These are phyloP conservation scores for Trypanosoma scelopori DNA, from an alignment of 208 protist genomes.

Conservation along the genomic window DNA sequence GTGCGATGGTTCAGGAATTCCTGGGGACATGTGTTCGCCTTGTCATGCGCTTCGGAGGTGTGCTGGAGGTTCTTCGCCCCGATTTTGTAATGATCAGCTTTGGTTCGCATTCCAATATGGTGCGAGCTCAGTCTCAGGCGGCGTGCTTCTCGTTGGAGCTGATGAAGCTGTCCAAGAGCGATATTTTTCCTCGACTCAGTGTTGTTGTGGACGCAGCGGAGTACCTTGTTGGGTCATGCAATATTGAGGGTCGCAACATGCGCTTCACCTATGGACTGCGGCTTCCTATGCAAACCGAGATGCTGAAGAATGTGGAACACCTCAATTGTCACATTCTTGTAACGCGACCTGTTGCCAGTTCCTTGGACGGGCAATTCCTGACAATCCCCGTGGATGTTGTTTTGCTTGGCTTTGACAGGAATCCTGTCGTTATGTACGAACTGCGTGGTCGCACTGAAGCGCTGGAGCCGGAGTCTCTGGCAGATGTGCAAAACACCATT, in stretches of 20 bases:
- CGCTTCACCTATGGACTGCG: constrained; percentile 40
- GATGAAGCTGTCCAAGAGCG: constrained; percentile 17
- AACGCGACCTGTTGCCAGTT: constrained; percentile 44
- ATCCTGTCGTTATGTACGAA: constrained; percentile 43
- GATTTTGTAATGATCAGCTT: constrained; percentile 51
- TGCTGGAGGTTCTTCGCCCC: constrained; percentile 55
- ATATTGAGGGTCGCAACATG: constrained; percentile 36
- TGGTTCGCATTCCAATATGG: constrained; percentile 46
- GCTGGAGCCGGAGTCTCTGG: constrained; percentile 14
- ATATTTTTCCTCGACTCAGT: constrained; percentile 31
- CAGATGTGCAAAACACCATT: constrained; percentile 28
- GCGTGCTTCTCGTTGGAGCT: constrained; percentile 53
- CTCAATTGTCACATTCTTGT: constrained; percentile 48
- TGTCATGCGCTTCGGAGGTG: constrained; percentile 49
- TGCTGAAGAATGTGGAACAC: constrained; percentile 42
- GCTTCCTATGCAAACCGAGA: constrained; percentile 28
- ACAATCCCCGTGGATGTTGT: constrained; percentile 57
- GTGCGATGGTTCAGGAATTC: constrained; percentile 35
- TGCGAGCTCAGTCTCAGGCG: constrained; percentile 60
- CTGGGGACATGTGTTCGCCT: constrained; percentile 42
- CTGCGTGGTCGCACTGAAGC: constrained; percentile 36
- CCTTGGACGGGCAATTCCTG: constrained; percentile 47
- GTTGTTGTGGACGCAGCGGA: constrained; percentile 60
- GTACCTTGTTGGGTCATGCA: constrained; percentile 71
- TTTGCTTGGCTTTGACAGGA: constrained; percentile 18